Percentiles rank a stretch among this genome's conserved stretches.
Evolutionary conservation across 768 basidiomycete genomes (phyloP).

Genomic region (Kwoniella dejecticola): DNA sequence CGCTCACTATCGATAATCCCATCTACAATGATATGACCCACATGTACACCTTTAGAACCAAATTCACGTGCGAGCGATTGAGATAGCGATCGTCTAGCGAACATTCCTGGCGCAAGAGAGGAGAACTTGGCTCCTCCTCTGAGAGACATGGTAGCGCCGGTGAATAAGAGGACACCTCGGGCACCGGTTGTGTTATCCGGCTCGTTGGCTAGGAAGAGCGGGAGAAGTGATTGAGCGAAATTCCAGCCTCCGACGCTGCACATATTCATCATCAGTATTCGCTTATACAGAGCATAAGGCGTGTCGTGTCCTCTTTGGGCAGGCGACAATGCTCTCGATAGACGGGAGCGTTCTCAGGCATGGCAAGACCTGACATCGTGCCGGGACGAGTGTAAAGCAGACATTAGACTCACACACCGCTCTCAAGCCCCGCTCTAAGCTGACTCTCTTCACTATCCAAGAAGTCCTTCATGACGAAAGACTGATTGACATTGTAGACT

Average conservation of each 20-base stretch:
- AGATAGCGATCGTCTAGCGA: slow-evolving; percentile 40
- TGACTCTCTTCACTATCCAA: slow-evolving; percentile 38
- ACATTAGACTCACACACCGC: slow-evolving; percentile 44
- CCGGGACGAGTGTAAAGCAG: too few relatives aligned
- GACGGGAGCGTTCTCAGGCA: too few relatives aligned
- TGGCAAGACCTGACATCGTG: too few relatives aligned
- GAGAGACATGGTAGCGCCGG: slow-evolving; percentile 49
- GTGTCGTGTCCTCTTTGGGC: too few relatives aligned
- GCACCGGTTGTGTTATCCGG: slow-evolving; percentile 14
- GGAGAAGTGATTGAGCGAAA: slow-evolving; percentile 41
- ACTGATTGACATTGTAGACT: slow-evolving; percentile 41
- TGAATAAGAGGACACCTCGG: slow-evolving; percentile 45
- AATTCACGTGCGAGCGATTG: slow-evolving; percentile 54
- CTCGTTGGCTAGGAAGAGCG: slow-evolving; percentile 20
- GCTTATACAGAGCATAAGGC: too few relatives aligned
- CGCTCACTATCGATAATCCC: slow-evolving; percentile 41
- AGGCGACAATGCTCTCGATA: too few relatives aligned
- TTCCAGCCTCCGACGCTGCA: slow-evolving; percentile 42
- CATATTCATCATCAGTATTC: neutral
- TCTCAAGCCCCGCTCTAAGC: slow-evolving; percentile 30
- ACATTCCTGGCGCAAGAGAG: slow-evolving; percentile 42
- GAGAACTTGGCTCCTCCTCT: slow-evolving; percentile 34
- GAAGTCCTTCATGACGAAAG: slow-evolving; percentile 36
- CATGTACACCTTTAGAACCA: slow-evolving; percentile 52
- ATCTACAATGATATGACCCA: slow-evolving; percentile 51